Conservation (phyloP, 2,329 filamentous ascomycete genomes). For the Parastagonospora avenae region DNA sequence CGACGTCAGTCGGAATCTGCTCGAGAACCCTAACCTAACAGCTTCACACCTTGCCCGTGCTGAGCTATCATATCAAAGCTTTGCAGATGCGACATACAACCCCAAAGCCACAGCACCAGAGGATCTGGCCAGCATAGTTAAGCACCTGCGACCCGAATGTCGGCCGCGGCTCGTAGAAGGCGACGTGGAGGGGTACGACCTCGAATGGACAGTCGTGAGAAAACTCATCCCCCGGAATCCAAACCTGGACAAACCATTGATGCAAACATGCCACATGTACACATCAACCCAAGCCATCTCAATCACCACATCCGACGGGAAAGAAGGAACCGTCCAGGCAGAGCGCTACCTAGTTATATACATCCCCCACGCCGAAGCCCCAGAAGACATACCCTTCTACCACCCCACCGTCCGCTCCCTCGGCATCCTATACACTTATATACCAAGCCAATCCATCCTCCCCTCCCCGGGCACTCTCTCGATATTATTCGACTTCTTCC, state of each 20-base stretch:
- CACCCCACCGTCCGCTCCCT: slow-evolving; percentile 78
- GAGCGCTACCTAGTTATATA: slow-evolving; percentile 71
- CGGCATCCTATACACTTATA: slow-evolving; percentile 75
- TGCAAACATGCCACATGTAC: slow-evolving; percentile 84
- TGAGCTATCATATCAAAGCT: slow-evolving; percentile 68
- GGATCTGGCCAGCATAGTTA: slow-evolving; percentile 51
- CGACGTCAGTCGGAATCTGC: slow-evolving; percentile 72
- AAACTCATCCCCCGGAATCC: slow-evolving; percentile 82
- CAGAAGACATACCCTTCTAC: slow-evolving; percentile 79
- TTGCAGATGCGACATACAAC: slow-evolving; percentile 45
- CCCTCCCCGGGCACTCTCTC: slow-evolving; percentile 50
- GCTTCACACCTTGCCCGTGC: slow-evolving; percentile 78
- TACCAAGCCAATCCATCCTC: slow-evolving; percentile 25
- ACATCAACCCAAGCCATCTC: slow-evolving; percentile 25
- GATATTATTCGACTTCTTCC: slow-evolving; percentile 59
- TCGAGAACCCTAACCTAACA: slow-evolving; percentile 80
- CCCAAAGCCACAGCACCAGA: slow-evolving; percentile 34
- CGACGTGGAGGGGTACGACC: slow-evolving; percentile 43
- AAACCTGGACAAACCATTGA: slow-evolving; percentile 72
- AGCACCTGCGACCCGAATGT: slow-evolving; percentile 55
- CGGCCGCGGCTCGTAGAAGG: slow-evolving; percentile 33
- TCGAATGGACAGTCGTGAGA: slow-evolving; percentile 71
- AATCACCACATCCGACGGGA: slow-evolving; percentile 16
- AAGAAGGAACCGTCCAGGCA: slow-evolving; percentile 34
- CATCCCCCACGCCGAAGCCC: slow-evolving; percentile 69